A percentile compares a stretch with the other conserved stretches of the same genome.
Evolutionary conservation across 75 land plant genomes (phyloP).

Genomic region (Gnetum montanum): DNA sequence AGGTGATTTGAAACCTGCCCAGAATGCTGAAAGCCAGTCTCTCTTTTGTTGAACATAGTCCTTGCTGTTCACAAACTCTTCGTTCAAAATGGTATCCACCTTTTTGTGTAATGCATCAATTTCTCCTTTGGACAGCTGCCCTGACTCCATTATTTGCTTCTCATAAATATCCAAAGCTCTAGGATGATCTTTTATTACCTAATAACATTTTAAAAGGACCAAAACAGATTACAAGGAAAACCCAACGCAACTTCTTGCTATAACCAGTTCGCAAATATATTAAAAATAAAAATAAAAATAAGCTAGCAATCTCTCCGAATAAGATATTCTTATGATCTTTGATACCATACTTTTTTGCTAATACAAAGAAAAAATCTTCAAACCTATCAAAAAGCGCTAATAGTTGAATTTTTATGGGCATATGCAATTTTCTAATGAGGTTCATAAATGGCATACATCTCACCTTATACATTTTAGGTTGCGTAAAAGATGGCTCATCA

Average conservation of each 20-base stretch:
- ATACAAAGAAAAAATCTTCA: too few species aligned
- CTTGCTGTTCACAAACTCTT: conserved; percentile 83
- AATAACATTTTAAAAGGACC: neutral
- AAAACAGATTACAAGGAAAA: neutral
- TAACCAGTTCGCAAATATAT: neutral
- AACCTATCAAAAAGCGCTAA: neutral
- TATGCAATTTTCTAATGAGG: too few species aligned
- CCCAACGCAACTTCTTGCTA: neutral
- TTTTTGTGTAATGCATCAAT: conserved; percentile 59
- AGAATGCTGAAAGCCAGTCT: conserved; percentile 92
- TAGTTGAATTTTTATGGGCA: too few species aligned
- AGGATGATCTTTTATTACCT: conserved; percentile 83
- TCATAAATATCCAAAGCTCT: conserved; percentile 72
- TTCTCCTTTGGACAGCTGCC: conserved; percentile 53
- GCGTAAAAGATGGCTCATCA: conserved; percentile 94
- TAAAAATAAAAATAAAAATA: neutral
- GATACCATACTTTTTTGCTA: too few species aligned
- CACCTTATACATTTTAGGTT: conserved; percentile 96
- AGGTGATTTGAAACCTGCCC: conserved; percentile 97
- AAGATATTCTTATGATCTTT: too few species aligned
- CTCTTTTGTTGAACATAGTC: conserved; percentile 73
- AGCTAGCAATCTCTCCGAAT: neutral
- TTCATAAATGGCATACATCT: too few species aligned
- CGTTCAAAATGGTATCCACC: conserved; percentile 67
- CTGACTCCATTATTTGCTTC: conserved; percentile 58